phyloP scores from a whole-genome alignment of 176 grass and related monocot species.

The Oryza rufipogon region DNA sequence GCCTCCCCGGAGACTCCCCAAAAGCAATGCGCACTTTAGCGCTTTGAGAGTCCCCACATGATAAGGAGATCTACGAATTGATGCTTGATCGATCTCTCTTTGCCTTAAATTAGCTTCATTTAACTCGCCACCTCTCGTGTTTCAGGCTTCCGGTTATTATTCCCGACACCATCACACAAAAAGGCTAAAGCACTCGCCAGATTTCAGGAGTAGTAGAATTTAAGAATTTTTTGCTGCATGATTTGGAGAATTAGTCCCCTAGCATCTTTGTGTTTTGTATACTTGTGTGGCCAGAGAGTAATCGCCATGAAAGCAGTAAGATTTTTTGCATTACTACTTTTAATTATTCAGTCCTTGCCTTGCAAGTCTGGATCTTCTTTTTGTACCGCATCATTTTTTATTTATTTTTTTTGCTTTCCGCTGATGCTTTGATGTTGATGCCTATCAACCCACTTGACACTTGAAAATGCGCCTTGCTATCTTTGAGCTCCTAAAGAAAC shows the following conservation, averaged over 20 bases:
- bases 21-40: slow-evolving; percentile 24
- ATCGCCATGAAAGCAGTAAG: slow-evolving; percentile 32
- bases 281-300: slow-evolving; percentile 9
- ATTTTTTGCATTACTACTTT: neutral
- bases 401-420: neutral
- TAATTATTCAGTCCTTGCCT: slow-evolving; percentile 40
- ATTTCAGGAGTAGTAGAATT: neutral
- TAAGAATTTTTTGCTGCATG: slow-evolving; percentile 19
- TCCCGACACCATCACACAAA: slow-evolving; percentile 27
- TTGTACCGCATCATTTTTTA: neutral
- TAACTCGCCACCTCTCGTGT: slow-evolving; percentile 1
- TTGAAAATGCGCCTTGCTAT: neutral
- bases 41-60: slow-evolving; percentile 17
- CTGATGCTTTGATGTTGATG: slow-evolving; percentile 26
- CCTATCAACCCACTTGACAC: slow-evolving; percentile 35
- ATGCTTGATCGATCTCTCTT: neutral
- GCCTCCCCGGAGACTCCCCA: slow-evolving; percentile 2
- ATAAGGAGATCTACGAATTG: neutral
- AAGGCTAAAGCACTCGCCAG: neutral
- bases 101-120: neutral
- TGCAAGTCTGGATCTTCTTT: slow-evolving; percentile 44
- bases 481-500: neutral
- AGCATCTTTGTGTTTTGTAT: neutral
- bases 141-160: slow-evolving; percentile 41
- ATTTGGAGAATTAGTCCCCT: neutral